phyloP scores from a whole-genome alignment of 2,329 filamentous ascomycete species.

The Apiospora marii region DNA sequence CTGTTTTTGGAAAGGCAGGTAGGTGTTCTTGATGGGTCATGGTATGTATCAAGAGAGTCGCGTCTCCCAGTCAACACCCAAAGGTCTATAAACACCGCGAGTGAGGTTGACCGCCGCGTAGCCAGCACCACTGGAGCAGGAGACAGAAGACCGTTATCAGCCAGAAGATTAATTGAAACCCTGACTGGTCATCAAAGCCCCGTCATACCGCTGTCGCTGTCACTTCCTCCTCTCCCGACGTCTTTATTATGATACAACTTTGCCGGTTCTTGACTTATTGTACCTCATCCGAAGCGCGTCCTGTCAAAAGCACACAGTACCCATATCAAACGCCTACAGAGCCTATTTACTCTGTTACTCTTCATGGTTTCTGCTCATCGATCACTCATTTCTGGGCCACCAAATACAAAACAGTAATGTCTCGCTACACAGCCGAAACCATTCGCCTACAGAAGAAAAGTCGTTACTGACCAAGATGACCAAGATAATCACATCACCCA shows the following conservation, averaged over 20 bases:
- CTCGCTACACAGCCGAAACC: slow-evolving; percentile 4
- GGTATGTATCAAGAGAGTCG: not conserved
- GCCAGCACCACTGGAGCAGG: not conserved
- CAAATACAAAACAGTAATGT: slow-evolving; percentile 9
- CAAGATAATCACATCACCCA: not conserved
- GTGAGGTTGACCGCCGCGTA: not conserved
- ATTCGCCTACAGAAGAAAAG: not conserved
- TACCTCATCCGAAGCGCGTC: not conserved
- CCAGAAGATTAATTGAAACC: not conserved
- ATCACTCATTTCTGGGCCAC: not conserved
- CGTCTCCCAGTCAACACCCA: not conserved
- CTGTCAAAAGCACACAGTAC: not conserved
- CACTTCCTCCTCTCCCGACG: not conserved
- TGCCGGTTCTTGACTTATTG: not conserved
- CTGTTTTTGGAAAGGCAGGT: not conserved
- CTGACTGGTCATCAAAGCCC: not conserved
- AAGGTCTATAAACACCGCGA: not conserved
- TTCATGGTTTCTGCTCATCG: not conserved
- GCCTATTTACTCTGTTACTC: not conserved
- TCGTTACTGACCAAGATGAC: slow-evolving; percentile 6
- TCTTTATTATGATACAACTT: not conserved
- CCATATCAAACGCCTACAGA: not conserved
- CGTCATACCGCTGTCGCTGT: not conserved
- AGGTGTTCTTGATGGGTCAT: not conserved
- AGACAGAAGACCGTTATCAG: not conserved